Evolutionary conservation across 2,329 filamentous ascomycete genomes (phyloP).

Genomic region (Aspergillus texensis): DNA sequence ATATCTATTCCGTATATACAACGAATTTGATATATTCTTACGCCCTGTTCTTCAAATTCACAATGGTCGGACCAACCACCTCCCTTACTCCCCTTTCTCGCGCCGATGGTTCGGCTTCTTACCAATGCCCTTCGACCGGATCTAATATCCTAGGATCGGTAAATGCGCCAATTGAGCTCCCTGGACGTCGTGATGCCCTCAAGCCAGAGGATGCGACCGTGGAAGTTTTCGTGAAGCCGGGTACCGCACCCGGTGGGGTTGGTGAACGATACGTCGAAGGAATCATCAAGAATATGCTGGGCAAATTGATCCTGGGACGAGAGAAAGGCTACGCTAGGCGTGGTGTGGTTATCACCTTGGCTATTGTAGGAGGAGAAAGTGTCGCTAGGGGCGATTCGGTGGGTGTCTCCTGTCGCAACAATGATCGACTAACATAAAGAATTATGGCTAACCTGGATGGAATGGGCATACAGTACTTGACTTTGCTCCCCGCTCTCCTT

Average conservation of each 20-base stretch:
- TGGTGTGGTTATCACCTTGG: constrained; percentile 47
- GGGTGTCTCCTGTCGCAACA: constrained; percentile 18
- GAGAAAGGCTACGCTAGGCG: constrained; percentile 45
- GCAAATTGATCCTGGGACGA: constrained; percentile 45
- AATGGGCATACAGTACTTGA: constrained; percentile 63
- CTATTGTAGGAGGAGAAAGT: constrained; percentile 40
- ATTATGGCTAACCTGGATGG: constrained; percentile 13
- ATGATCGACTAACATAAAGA: neutral
- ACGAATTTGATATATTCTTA: neutral
- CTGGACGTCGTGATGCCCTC: constrained; percentile 73
- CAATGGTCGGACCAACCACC: constrained; percentile 40
- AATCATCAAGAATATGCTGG: constrained; percentile 41
- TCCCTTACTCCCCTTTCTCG: constrained; percentile 38
- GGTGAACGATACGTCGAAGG: constrained; percentile 80
- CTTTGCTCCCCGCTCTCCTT: constrained; percentile 77
- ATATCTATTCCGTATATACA: neutral
- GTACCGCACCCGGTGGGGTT: constrained; percentile 81
- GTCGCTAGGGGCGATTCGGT: constrained; percentile 43
- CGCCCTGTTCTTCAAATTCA: neutral
- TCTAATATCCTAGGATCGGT: constrained; percentile 83
- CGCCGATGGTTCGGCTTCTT: constrained; percentile 45
- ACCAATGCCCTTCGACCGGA: constrained; percentile 53
- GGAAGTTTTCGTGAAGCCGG: constrained; percentile 87
- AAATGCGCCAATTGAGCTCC: constrained; percentile 90
- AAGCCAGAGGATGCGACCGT: constrained; percentile 87